Base-by-base conservation (phyloP, 2,329 filamentous ascomycete species). In the Calonectria honghensis region DNA sequence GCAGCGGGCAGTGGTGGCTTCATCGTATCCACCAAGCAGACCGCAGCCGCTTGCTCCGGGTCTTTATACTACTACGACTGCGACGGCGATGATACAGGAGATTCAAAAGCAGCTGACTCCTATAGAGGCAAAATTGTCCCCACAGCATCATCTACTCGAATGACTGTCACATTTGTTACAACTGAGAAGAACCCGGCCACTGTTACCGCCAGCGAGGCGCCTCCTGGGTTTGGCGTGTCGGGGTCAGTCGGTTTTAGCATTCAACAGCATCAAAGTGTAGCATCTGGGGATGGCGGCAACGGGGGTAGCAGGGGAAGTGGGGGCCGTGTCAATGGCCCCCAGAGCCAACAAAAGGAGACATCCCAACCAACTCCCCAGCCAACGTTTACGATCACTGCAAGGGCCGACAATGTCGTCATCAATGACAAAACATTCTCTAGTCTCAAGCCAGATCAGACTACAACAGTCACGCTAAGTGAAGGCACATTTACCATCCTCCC, bases 101-200 rank as follows among this genome's bases (percentile, higher is more conserved):
- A 68, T 72, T 69, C 74, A 29, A 50, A 51, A 10, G 69, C 73
- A 13, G 71, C 68, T 16, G 65, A 68, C 24, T 20, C 54, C 37
- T 32, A 68, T 10, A 63, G 32, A 20, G 57, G 73, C 27, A 72
- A 57, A 45, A 68, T 51, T n/a, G 73, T 74, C 70, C 66, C n/a
- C 24, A 51, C 35, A 69, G 79, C 70, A 14, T 77, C 73, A 32
- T 68, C 63, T 45, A 69, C 68, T 63, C 73, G 77, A 64, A 29
- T 78, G 32, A 86, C 86, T 7, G 77, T 89, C 61, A 88, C 86
- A 4, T 87, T 90, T 61, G 79, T 88, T 66, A 90, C 89, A 2
- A 90, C 89, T 4, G 89, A 90, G 79, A 91, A 90, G 79, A 91
- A 91, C 70, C 89, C 90, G 0, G 85, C 87, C 11, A 88, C 90